Percentiles rank a stretch among this genome's conserved stretches.
Evolutionary conservation across 2,329 filamentous ascomycete species (phyloP).

Genomic region (Kalmusia sp.): DNA sequence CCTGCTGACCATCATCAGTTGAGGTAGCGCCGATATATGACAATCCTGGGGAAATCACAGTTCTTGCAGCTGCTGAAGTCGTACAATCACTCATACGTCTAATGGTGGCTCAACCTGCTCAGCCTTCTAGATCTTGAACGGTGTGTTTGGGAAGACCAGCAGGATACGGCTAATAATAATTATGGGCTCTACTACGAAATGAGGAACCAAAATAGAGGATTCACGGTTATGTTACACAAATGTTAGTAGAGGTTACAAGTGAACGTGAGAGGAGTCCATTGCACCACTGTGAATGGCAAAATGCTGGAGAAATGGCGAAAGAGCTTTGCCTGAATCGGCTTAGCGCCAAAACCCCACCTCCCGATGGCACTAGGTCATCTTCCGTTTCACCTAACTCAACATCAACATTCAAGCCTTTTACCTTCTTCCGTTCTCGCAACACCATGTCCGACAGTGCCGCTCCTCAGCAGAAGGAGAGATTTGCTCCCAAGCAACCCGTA

Average conservation of each 20-base stretch:
- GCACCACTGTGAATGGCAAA: no score
- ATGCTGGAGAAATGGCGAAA: not conserved
- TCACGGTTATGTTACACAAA: no score
- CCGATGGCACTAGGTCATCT: not conserved
- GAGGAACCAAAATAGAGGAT: no score
- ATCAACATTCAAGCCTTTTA: no score
- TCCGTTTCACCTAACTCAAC: not conserved
- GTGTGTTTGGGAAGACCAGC: not conserved
- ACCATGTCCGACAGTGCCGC: slow-evolving; percentile 43
- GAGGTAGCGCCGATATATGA: slow-evolving; percentile 70
- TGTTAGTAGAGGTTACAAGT: no score
- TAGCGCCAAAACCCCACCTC: slow-evolving; percentile 1
- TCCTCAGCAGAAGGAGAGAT: slow-evolving; percentile 59
- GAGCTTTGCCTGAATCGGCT: not conserved
- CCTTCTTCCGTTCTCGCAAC: not conserved
- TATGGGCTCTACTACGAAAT: no score
- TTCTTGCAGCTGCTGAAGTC: slow-evolving; percentile 62
- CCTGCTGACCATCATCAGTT: slow-evolving; percentile 46
- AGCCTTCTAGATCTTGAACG: slow-evolving; percentile 6
- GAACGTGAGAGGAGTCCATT: not conserved
- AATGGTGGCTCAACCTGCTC: slow-evolving; percentile 54
- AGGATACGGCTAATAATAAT: not conserved
- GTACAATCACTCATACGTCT: slow-evolving; percentile 58
- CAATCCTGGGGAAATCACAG: slow-evolving; percentile 65
- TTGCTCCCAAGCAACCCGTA: slow-evolving; percentile 80